Evolutionary conservation across 2,329 filamentous ascomycete genomes (phyloP).

Genomic region (Fusarium anthophilum): DNA sequence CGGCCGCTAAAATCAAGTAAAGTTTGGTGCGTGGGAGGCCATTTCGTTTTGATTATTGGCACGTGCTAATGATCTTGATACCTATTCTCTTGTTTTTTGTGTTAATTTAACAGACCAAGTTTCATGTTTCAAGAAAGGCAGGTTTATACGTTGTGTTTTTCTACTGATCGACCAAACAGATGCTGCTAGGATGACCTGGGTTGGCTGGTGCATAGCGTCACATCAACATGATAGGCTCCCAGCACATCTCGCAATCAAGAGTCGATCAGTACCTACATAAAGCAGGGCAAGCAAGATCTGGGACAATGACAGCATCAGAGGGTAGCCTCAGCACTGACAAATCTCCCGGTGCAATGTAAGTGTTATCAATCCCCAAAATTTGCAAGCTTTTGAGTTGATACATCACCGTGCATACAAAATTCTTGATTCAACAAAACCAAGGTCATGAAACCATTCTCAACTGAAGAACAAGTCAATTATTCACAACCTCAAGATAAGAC

Average conservation of each 20-base stretch:
- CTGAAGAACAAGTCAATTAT: not conserved
- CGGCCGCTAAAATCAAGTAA: constrained; percentile 20
- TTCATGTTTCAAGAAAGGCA: constrained; percentile 11
- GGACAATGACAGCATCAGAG: constrained; percentile 24
- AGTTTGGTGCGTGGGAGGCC: constrained; percentile 19
- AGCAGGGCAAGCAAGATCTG: constrained; percentile 27
- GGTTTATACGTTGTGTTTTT: constrained; percentile 13
- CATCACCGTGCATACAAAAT: not conserved
- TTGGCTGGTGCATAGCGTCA: constrained; percentile 32
- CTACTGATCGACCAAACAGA: constrained; percentile 17
- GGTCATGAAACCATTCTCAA: not conserved
- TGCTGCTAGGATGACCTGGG: not conserved
- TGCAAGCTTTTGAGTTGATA: not conserved
- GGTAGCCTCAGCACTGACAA: not conserved
- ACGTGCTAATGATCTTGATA: constrained; percentile 17
- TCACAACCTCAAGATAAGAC: not conserved
- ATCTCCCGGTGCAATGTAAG: not conserved
- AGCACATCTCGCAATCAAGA: constrained; percentile 20
- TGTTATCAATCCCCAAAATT: not conserved
- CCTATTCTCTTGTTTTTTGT: not conserved
- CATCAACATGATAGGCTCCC: constrained; percentile 35
- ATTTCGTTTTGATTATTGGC: constrained; percentile 25
- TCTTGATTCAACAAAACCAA: constrained; percentile 1
- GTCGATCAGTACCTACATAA: constrained; percentile 29
- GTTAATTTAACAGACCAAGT: constrained; percentile 6